Evolutionary conservation across 1,284 basidiomycete genomes (phyloP), one percentile per base, ranked within the genome.

Genomic region (Tranzscheliella williamsii): DNA sequence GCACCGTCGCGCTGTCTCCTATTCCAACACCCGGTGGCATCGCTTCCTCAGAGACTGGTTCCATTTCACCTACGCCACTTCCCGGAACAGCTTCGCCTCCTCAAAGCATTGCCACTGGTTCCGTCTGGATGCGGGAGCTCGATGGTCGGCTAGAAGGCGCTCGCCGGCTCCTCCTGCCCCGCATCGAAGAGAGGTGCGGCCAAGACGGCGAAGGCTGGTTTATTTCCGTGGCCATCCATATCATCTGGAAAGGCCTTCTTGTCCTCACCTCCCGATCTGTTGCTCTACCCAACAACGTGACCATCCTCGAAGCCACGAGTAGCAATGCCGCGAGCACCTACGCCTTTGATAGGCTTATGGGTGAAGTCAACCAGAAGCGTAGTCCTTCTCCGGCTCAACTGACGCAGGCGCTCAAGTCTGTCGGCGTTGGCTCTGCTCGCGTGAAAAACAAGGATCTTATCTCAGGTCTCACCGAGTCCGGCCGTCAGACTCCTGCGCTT

Each of bases 141-240:
- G 71, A 75, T 33, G 73, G 57, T 13, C 64, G 72, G 12, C 55
- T 75, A 3, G 74, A 75, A 31, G 73, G 56, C 11, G 65, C 62
- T 7, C 55, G 73, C 17, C 53, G 63, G 24, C 50, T 76, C 1
- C 53, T 76, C 5, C 38, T 72, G 27, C 61, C 73, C 23, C 71
- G 74, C 18, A 66, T 76, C 38, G 69, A 66, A 20, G 71, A 68
- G 37, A 51, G 72, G 15, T 73, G 70, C 24, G 69, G 71, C 16
- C 58, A 72, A 24, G 72, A 75, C 39, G 74, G 74, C 24, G 71
- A 73, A 16, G 73, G 67, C 2, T 76, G 74, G 74, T 75, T 72
- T 56, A 73, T 75, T 41, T 72, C 72, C 7, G 70, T 75, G 5
- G 73, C 72, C 16, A 69, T 72, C 18, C 71, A 76, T 38, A 24